A percentile compares a stretch with the other conserved stretches of the same genome.
Evolutionary conservation across 495 filamentous ascomycete genomes (phyloP).

Genomic region (Trichoderma gamsii): DNA sequence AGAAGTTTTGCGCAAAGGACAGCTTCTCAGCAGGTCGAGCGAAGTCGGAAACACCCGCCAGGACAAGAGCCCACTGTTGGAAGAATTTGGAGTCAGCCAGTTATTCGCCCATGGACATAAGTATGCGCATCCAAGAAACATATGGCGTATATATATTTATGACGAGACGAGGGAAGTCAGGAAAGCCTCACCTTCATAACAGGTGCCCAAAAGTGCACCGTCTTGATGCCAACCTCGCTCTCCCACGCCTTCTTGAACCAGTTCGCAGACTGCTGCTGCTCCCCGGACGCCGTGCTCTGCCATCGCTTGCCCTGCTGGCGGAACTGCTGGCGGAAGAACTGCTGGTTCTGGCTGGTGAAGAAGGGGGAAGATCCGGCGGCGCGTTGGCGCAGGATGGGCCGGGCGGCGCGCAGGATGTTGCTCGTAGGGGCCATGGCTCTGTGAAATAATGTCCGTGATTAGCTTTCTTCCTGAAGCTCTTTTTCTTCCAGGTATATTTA

Average conservation of each 20-base stretch:
- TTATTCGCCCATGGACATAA: background rate
- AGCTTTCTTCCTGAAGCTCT: slow-evolving; percentile 11
- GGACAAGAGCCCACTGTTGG: slow-evolving; percentile 70
- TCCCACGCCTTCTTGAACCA: slow-evolving; percentile 73
- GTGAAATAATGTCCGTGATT: slow-evolving; percentile 2
- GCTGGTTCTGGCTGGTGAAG: slow-evolving; percentile 33
- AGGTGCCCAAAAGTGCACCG: slow-evolving; percentile 97
- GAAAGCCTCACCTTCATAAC: slow-evolving; percentile 75
- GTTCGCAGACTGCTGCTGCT: slow-evolving; percentile 45
- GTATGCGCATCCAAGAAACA: background rate
- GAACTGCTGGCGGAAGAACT: slow-evolving; percentile 43
- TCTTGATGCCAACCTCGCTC: slow-evolving; percentile 84
- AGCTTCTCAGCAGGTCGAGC: slow-evolving; percentile 86
- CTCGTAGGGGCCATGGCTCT: slow-evolving; percentile 1
- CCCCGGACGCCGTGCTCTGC: slow-evolving; percentile 53
- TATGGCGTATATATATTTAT: background rate
- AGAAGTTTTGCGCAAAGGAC: slow-evolving; percentile 83
- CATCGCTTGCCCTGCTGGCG: slow-evolving; percentile 53
- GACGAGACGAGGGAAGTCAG: background rate
- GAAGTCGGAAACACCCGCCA: slow-evolving; percentile 89
- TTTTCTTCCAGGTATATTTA: slow-evolving; percentile 17
- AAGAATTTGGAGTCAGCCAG: background rate
- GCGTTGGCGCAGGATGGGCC: slow-evolving; percentile 37
- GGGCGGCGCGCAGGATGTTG: slow-evolving; percentile 46
- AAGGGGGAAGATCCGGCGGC: slow-evolving; percentile 26